phyloP scores from a whole-genome alignment of 805 yeast genomes.

The Ogataea wickerhamii region DNA sequence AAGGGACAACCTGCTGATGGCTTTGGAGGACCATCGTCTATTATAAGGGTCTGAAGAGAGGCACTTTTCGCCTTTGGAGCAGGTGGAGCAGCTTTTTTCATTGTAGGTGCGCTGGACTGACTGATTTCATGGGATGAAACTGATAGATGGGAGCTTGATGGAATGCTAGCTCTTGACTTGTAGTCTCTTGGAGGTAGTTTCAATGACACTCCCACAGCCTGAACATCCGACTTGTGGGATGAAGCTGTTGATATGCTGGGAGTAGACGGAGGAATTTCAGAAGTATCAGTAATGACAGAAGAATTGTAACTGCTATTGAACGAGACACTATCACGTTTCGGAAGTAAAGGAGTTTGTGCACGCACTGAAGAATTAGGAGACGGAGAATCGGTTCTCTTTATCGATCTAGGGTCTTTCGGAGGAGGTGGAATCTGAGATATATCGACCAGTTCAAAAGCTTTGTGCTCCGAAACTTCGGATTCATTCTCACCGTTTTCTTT shows the following conservation, averaged over 20 bases:
- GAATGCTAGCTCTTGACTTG: slow-evolving; percentile 3
- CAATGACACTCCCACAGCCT: slow-evolving; percentile 1
- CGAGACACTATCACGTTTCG: background rate
- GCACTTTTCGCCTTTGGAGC: background rate
- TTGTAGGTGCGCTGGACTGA: background rate
- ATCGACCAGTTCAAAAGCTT: slow-evolving; percentile 24
- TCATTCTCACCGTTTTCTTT: slow-evolving; percentile 2
- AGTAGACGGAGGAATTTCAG: background rate
- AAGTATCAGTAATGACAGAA: background rate
- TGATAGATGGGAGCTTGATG: background rate
- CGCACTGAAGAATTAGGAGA: background rate
- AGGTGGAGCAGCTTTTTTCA: background rate
- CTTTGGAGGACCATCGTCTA: no score
- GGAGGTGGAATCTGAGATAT: slow-evolving; percentile 29
- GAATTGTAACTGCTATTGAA: no score
- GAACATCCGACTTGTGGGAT: background rate
- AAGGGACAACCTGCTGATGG: no score
- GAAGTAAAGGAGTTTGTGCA: background rate
- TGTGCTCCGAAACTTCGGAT: slow-evolving; percentile 10
- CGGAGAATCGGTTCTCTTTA: background rate
- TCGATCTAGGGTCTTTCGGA: slow-evolving; percentile 10
- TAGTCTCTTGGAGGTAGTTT: slow-evolving; percentile 22
- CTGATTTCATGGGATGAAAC: background rate
- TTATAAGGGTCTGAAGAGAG: background rate
- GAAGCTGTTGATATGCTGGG: background rate